phyloP scores from a whole-genome alignment of 2,329 filamentous ascomycete genomes.

The Drechslerella stenobrocha region DNA sequence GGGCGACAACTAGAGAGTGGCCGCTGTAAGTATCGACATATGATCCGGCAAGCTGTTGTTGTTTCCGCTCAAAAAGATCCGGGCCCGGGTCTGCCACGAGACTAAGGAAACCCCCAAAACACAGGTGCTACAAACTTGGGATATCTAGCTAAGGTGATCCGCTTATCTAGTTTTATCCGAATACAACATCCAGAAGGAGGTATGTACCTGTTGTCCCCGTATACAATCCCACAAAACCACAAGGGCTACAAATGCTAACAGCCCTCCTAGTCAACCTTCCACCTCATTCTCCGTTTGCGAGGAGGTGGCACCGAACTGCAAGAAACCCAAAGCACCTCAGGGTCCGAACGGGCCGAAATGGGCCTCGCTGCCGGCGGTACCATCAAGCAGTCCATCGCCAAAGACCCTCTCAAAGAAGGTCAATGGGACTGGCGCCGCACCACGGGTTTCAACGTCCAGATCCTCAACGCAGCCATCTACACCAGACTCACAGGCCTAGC shows the following conservation, averaged over 20 bases:
- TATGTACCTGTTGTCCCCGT: background rate
- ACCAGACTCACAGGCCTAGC: slow-evolving; percentile 55
- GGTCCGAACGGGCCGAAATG: slow-evolving; percentile 52
- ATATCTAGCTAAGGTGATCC: too few species aligned
- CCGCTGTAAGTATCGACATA: slow-evolving; percentile 57
- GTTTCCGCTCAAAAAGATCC: too few species aligned
- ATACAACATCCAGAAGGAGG: slow-evolving; percentile 1
- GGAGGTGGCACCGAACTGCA: background rate
- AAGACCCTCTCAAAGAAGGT: slow-evolving; percentile 51
- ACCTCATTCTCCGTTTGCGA: slow-evolving; percentile 3
- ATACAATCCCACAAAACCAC: background rate
- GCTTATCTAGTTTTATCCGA: slow-evolving; percentile 13
- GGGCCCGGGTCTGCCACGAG: too few species aligned
- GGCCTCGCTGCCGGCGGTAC: slow-evolving; percentile 56
- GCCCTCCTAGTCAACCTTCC: background rate
- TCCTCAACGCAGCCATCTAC: slow-evolving; percentile 56
- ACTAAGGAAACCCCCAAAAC: too few species aligned
- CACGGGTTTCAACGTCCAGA: slow-evolving; percentile 56
- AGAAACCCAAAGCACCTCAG: background rate
- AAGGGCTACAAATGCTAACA: background rate
- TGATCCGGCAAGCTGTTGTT: background rate
- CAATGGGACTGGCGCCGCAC: slow-evolving; percentile 8
- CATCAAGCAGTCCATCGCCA: slow-evolving; percentile 56
- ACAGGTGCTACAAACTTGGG: too few species aligned
- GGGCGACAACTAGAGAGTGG: slow-evolving; percentile 95